These are phyloP conservation scores for Hemileccinum hortonii DNA, from an alignment of 1,284 basidiomycete genomes.

Conservation along the genomic window DNA sequence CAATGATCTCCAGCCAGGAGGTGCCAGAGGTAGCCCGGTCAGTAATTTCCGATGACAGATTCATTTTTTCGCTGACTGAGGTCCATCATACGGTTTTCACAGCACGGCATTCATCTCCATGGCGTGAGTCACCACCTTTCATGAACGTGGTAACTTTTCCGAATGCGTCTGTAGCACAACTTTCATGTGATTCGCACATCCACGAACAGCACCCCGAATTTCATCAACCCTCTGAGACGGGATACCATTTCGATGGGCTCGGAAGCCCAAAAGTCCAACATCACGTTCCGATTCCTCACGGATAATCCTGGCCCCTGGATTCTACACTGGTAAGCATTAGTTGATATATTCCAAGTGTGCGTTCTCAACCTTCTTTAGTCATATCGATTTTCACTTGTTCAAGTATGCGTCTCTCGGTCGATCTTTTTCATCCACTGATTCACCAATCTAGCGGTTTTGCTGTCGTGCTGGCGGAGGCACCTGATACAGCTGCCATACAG, in stretches of 20 bases:
- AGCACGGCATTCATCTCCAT: constrained; percentile 39
- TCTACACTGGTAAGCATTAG: constrained; percentile 30
- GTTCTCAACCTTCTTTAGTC: constrained; percentile 17
- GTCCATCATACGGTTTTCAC: neutral
- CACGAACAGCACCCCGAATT: constrained; percentile 30
- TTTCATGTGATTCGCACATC: constrained; percentile 37
- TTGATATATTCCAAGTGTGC: neutral
- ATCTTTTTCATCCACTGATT: constrained; percentile 6
- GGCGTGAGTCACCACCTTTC: constrained; percentile 24
- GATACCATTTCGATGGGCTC: constrained; percentile 35
- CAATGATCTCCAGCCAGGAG: constrained; percentile 28
- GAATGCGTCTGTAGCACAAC: constrained; percentile 33
- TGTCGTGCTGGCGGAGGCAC: constrained; percentile 30
- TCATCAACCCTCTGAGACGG: constrained; percentile 31
- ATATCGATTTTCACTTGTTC: constrained; percentile 32
- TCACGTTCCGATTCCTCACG: constrained; percentile 32
- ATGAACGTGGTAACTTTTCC: neutral
- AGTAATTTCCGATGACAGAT: constrained; percentile 13
- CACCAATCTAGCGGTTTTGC: constrained; percentile 29
- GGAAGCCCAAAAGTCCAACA: constrained; percentile 27
- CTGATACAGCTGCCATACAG: constrained; percentile 16
- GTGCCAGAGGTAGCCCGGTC: constrained; percentile 38
- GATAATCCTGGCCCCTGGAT: constrained; percentile 34
- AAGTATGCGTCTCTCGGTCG: constrained; percentile 14
- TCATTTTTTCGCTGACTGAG: neutral